phyloP scores from a whole-genome alignment of 1,284 basidiomycete genomes.

The Cystobasidium sp. region DNA sequence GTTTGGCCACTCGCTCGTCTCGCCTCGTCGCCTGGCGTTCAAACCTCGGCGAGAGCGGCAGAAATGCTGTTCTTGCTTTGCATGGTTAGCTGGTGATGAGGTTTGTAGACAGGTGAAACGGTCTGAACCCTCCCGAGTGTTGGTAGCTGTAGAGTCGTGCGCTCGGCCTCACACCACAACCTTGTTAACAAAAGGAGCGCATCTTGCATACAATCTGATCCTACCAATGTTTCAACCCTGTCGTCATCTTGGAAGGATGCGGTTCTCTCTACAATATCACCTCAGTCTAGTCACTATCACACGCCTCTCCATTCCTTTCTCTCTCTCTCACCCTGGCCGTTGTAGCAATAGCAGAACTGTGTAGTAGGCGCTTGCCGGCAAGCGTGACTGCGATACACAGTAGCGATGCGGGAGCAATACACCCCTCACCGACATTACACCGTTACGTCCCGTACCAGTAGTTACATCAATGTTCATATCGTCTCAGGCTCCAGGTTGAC shows the following conservation, averaged over 20 bases:
- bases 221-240: not conserved
- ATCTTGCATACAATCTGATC: constrained; percentile 43
- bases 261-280: not conserved
- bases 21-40: constrained; percentile 7
- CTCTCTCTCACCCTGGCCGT: not conserved
- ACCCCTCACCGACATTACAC: too few species aligned
- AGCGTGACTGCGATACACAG: too few species aligned
- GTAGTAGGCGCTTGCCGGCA: too few species aligned
- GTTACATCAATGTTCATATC: too few species aligned
- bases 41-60: not conserved
- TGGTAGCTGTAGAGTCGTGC: constrained; percentile 36
- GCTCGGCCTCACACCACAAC: constrained; percentile 44
- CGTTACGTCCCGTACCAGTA: too few species aligned
- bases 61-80: not conserved
- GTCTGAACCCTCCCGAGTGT: constrained; percentile 22
- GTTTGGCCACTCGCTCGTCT: constrained; percentile 12
- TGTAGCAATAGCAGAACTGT: not conserved
- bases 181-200: constrained; percentile 44
- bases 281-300: not conserved
- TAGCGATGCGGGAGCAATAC: too few species aligned
- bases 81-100: constrained; percentile 10
- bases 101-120: constrained; percentile 16
- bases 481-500: too few species aligned
- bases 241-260: constrained; percentile 20
- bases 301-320: not conserved